Base-by-base conservation (phyloP, 1,284 basidiomycete species). In the Tetrapyrgos nigripes region DNA sequence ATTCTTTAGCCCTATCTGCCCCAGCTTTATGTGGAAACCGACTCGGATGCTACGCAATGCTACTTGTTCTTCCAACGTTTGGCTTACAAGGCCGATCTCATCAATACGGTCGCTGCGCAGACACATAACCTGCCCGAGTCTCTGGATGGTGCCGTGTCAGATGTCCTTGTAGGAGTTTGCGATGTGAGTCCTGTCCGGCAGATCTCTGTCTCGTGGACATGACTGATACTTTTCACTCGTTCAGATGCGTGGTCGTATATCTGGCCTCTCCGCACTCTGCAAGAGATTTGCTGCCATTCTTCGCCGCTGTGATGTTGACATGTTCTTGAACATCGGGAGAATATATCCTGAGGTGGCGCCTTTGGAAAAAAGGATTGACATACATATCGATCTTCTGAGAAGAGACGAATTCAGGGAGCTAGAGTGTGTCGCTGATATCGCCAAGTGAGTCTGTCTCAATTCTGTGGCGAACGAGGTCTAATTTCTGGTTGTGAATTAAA, bases 1-100 rank as follows among this genome's bases (percentile, higher is more conserved):
- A 46, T 59, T 23, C 37, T 29, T 43, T 66, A 94, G 88, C 90
- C 92, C 1, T 96, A 96, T 73, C 77, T 97, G 5, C 93, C 93
- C 4, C 88, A 92, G 66, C 73, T 91, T 3, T 97, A 96, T 69
- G 83, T 93, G 53, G 93, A 97, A 66, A 86, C 84, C 23, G 96
- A 97, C 71, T 86, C 82, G 61, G 93, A 95, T 65, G 91, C 95
- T 1, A 93, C 93, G 3, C 89, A 84, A 59, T 92, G 92, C 62
- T 92, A 96, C 64, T 77, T 98, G 60, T 94, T 96, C 83, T 96
- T 98, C 87, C 88, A 90, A 65, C 88, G 96, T 8, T 74, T 97
- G 62, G 89, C 88, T 0, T 80, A 83, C 68, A 98, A 98, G 75
- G 82, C 92, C 21, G 93, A 96, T 66, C 80, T 97, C 51, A 88